Evolutionary conservation across 441 rosid genomes (phyloP).

Genomic region (Pelargonium australe): DNA sequence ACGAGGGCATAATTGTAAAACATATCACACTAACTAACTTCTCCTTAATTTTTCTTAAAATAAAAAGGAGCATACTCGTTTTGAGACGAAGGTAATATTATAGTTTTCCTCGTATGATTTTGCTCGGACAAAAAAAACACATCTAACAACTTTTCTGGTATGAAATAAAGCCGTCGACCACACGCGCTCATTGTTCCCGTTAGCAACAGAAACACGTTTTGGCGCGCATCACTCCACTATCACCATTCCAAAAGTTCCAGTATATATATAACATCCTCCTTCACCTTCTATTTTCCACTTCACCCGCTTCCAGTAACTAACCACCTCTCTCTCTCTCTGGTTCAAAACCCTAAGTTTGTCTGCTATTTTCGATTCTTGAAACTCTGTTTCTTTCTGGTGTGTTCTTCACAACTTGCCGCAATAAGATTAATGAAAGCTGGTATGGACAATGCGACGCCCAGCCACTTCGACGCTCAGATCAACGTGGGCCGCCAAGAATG

Average conservation of each 20-base stretch:
- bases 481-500: conserved; percentile 5
- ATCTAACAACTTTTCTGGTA: too few species aligned
- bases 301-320: background rate
- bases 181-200: background rate
- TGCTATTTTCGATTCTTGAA: too few species aligned
- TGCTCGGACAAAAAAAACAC: too few species aligned
- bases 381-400: too few species aligned
- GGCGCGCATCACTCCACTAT: conserved; percentile 4
- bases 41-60: too few species aligned
- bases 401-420: background rate
- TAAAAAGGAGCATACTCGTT: too few species aligned
- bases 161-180: background rate
- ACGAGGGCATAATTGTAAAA: too few species aligned
- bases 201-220: background rate
- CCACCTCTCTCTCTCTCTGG: background rate
- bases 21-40: too few species aligned
- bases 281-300: background rate
- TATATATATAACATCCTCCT: background rate
- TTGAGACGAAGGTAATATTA: too few species aligned
- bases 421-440: background rate
- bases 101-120: too few species aligned
- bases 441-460: background rate
- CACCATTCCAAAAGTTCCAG: conserved; percentile 4
- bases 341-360: background rate
- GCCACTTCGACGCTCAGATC: background rate